A percentile compares a stretch with the other conserved stretches of the same genome.
Evolutionary conservation across 2,329 filamentous ascomycete species (phyloP).

Genomic region (Cytospora mali): DNA sequence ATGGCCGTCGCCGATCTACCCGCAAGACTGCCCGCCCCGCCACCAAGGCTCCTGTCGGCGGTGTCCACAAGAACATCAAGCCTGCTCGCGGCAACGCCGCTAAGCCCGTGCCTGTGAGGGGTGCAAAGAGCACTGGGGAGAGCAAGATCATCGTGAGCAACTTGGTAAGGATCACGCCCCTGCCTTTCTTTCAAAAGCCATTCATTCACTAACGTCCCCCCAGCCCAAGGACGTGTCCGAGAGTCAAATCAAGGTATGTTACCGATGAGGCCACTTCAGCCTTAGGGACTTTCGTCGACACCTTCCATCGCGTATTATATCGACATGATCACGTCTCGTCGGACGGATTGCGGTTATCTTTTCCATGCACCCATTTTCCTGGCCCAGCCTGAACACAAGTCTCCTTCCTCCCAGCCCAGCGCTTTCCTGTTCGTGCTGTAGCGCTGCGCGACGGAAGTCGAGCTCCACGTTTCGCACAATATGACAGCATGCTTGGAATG

Average conservation of each 20-base stretch:
- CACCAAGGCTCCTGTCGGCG: conserved; percentile 72
- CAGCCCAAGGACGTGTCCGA: conserved; percentile 96
- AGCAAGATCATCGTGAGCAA: conserved; percentile 99
- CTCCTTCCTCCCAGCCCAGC: conserved; percentile 46
- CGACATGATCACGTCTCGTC: conserved; percentile 31
- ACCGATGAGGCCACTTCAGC: conserved; percentile 72
- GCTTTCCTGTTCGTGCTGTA: conserved; percentile 14
- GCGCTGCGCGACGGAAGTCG: conserved; percentile 51
- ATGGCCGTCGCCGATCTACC: conserved; percentile 53
- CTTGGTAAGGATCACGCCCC: conserved; percentile 67
- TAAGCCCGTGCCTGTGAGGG: conserved; percentile 67
- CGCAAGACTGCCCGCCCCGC: conserved; percentile 57
- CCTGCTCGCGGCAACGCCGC: conserved; percentile 59
- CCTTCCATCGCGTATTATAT: conserved; percentile 41
- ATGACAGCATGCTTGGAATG: conserved; percentile 44
- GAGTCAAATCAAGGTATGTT: conserved; percentile 99
- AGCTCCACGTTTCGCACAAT: conserved; percentile 58
- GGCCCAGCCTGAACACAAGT: conserved; percentile 34
- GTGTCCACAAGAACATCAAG: conserved; percentile 78
- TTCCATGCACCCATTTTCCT: conserved; percentile 24
- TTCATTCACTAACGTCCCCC: conserved; percentile 47
- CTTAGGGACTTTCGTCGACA: conserved; percentile 73
- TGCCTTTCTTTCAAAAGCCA: background rate
- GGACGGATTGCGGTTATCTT: conserved; percentile 30
- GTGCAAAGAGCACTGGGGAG: conserved; percentile 64